These are phyloP conservation scores for Xylariales sp. DNA, from an alignment of 2,329 filamentous ascomycete species.

Conservation along the genomic window DNA sequence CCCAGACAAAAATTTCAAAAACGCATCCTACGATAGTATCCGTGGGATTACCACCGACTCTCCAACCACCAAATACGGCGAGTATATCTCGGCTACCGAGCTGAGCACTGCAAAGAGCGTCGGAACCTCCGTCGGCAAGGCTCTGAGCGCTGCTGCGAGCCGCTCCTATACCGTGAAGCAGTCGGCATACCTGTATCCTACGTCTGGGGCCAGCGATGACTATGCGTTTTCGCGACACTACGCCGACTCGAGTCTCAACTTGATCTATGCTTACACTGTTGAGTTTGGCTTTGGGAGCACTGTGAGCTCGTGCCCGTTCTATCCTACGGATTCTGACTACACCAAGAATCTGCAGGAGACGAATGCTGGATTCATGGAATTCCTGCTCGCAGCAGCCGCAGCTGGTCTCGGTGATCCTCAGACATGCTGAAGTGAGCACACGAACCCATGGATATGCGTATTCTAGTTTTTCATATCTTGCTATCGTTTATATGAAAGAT, in stretches of 20 bases:
- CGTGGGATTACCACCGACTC: constrained; percentile 42
- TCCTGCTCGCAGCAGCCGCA: constrained; percentile 26
- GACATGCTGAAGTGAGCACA: constrained; percentile 3
- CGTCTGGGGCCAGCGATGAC: constrained; percentile 40
- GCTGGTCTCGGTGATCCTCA: constrained; percentile 1
- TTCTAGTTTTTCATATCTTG: background rate
- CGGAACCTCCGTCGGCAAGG: constrained; percentile 29
- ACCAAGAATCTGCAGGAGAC: constrained; percentile 40
- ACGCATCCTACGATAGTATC: constrained; percentile 44
- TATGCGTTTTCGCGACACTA: constrained; percentile 43
- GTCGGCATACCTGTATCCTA: constrained; percentile 39
- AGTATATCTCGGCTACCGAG: constrained; percentile 38
- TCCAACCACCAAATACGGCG: constrained; percentile 32
- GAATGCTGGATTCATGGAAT: constrained; percentile 43
- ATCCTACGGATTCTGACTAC: constrained; percentile 38
- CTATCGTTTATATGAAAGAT: too few species aligned
- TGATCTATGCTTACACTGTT: constrained; percentile 38
- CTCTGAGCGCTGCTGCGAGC: constrained; percentile 35
- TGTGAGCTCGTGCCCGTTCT: constrained; percentile 35
- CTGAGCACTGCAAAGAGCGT: constrained; percentile 21
- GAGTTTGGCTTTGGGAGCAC: constrained; percentile 41
- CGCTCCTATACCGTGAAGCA: constrained; percentile 33
- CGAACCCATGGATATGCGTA: background rate
- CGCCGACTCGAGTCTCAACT: constrained; percentile 26
- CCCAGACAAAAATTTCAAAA: constrained; percentile 45